A percentile compares a stretch with the other conserved stretches of the same genome.
phyloP scores from a whole-genome alignment of 108 stramenopile species.

The Nitzschia sp. region DNA sequence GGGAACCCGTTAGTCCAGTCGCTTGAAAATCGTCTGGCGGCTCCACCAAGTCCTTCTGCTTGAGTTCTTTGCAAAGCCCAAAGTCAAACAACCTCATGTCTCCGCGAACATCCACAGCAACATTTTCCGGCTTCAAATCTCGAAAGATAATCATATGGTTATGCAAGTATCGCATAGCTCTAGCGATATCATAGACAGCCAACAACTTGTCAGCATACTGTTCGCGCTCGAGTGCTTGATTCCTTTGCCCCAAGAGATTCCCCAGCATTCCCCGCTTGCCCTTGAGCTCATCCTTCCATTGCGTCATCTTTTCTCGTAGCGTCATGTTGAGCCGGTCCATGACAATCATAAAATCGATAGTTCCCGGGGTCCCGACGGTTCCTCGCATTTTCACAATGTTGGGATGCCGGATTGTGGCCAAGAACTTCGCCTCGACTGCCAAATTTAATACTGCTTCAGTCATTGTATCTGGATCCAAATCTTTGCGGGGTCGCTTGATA shows the following conservation, averaged over 20 bases:
- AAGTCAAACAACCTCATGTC: constrained; percentile 69
- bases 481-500: constrained; percentile 41
- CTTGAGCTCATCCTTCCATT: constrained; percentile 47
- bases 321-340: constrained; percentile 64
- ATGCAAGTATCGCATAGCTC: constrained; percentile 61
- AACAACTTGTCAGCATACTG: constrained; percentile 27
- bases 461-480: not conserved
- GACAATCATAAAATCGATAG: constrained; percentile 50
- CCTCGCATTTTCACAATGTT: constrained; percentile 67
- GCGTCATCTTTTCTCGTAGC: constrained; percentile 53
- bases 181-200: constrained; percentile 53
- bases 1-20: constrained; percentile 34
- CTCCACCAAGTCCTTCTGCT: constrained; percentile 30
- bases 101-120: constrained; percentile 65
- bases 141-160: constrained; percentile 46
- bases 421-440: constrained; percentile 71
- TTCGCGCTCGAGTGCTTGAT: not conserved
- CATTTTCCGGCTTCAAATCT: constrained; percentile 65
- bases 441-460: constrained; percentile 44
- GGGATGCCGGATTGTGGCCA: constrained; percentile 56
- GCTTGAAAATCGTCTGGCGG: constrained; percentile 33
- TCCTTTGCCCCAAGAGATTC: not conserved
- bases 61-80: constrained; percentile 68
- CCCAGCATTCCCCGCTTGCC: constrained; percentile 12
- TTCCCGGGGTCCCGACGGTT: constrained; percentile 44